These are phyloP conservation scores for Salvia sclarea DNA, from an alignment of 305 asterid species.

Conservation along the genomic window DNA sequence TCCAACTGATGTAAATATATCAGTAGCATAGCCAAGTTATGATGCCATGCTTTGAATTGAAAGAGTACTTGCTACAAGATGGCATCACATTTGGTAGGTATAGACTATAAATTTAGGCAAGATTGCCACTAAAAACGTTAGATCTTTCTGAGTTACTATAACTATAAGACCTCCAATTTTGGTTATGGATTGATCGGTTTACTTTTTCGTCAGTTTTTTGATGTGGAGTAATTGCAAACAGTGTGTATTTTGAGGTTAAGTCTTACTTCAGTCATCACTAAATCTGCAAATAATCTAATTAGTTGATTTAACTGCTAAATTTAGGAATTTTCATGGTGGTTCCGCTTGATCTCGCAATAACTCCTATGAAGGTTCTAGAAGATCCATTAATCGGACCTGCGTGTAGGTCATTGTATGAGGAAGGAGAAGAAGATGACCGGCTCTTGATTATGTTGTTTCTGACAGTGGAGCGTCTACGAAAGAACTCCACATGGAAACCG, in stretches of 20 bases:
- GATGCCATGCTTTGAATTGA: not conserved
- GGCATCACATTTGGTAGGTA: not conserved
- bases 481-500: slow-evolving; percentile 92
- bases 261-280: slow-evolving; percentile 5
- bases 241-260: not conserved
- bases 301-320: slow-evolving; percentile 1
- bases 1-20: slow-evolving; percentile 11
- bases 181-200: not conserved
- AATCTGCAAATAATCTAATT: slow-evolving; percentile 17
- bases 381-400: slow-evolving; percentile 86
- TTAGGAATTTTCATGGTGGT: slow-evolving; percentile 68
- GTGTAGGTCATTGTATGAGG: slow-evolving; percentile 69
- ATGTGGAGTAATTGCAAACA: not conserved
- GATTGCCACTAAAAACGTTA: not conserved
- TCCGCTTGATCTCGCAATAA: slow-evolving; percentile 83
- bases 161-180: not conserved
- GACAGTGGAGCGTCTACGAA: slow-evolving; percentile 72
- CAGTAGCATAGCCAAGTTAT: not conserved
- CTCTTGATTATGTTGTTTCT: slow-evolving; percentile 79
- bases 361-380: slow-evolving; percentile 86
- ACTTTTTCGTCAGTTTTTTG: not conserved
- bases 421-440: slow-evolving; percentile 80
- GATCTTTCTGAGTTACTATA: not conserved
- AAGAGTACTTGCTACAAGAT: not conserved
- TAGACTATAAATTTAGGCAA: not conserved